Base-by-base conservation (phyloP, 2,329 filamentous ascomycete species). In the Hansfordia pulvinata region DNA sequence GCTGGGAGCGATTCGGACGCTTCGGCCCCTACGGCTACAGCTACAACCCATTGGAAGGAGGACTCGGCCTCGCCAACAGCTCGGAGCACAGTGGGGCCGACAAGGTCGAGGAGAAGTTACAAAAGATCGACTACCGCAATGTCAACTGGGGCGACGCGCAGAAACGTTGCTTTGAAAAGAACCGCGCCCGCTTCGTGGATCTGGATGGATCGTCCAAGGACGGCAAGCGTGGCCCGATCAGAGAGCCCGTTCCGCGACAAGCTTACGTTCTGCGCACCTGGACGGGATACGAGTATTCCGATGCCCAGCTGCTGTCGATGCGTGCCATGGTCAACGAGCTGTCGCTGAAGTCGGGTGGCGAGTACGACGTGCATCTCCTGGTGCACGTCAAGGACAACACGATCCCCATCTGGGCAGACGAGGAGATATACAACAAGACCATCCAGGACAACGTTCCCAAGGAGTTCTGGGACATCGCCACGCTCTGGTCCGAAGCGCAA, bases 1-100 rank as follows among this genome's bases (percentile, higher is more conserved):
- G 76, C 46, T 81, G 76, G 41, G 76, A 82, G 40, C 63, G 76
- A 2, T 79, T 74, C 42, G 76, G 76, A 10, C 62, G 76, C 25
- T 53, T 79, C 5, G 75, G 74, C 1, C 70, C 75, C 0, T 82
- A 82, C 39, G 76, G 76, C 0, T 56, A 74, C 32, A 76, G 76
- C 17, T 82, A 82, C 44, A 66, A 63, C 33, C 60, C 58, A 26
- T 64, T 65, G 30, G 64, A 62, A 39, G 76, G 76, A n/a, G 76
- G 76, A 11, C 47, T 64, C 4, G 63, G 60, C 10, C 65, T 79
- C 30, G 62, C 64, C 11, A 67, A 74, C 32, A 69, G 71, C 6
- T 59, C 63, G 10, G 67, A 74, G 20, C 50, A 61, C 19, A 58
- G 75, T 17, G 79, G 74, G 66, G 58, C 63, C n/a, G 58, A 67